Percentiles rank a stretch among this genome's conserved stretches.
Conservation (phyloP, 2,329 filamentous ascomycete species). For the Ramularia endophylla region DNA sequence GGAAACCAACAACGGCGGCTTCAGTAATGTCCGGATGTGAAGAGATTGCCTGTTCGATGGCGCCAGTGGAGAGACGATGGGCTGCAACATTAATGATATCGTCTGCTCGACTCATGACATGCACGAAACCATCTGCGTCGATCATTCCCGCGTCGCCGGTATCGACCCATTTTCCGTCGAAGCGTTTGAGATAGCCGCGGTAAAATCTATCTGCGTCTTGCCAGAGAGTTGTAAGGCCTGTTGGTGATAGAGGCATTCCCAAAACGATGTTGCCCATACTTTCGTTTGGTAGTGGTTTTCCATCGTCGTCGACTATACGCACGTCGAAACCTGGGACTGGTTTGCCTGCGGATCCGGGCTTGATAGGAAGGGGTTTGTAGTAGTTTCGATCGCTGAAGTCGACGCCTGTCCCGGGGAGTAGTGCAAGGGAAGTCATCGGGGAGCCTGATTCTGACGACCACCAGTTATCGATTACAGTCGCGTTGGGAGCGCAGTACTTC, state of each 20-base stretch:
- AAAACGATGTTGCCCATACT: constrained; percentile 91
- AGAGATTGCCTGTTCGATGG: constrained; percentile 86
- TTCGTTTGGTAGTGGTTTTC: constrained; percentile 62
- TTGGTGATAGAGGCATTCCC: constrained; percentile 73
- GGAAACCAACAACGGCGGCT: constrained; percentile 79
- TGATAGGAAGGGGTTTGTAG: constrained; percentile 54
- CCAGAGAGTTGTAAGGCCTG: constrained; percentile 81
- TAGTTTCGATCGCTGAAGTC: constrained; percentile 42
- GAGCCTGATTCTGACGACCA: constrained; percentile 68
- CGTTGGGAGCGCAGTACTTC: constrained; percentile 58
- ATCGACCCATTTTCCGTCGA: constrained; percentile 76
- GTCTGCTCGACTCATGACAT: constrained; percentile 2
- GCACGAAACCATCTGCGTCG: constrained; percentile 59
- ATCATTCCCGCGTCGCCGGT: constrained; percentile 88
- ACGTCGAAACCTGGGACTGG: constrained; percentile 90
- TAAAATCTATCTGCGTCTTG: constrained; percentile 81
- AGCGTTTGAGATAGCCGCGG: constrained; percentile 75
- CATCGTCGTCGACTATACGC: constrained; percentile 73
- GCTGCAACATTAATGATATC: constrained; percentile 2
- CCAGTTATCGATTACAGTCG: constrained; percentile 65
- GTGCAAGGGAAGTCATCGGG: constrained; percentile 60
- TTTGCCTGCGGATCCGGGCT: constrained; percentile 83
- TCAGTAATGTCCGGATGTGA: constrained; percentile 74
- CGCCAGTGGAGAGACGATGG: constrained; percentile 80
- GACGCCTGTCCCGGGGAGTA: constrained; percentile 57